A percentile compares a stretch with the other conserved stretches of the same genome.
Evolutionary conservation across 805 yeast species (phyloP).

Genomic region (Ogataea allantospora): DNA sequence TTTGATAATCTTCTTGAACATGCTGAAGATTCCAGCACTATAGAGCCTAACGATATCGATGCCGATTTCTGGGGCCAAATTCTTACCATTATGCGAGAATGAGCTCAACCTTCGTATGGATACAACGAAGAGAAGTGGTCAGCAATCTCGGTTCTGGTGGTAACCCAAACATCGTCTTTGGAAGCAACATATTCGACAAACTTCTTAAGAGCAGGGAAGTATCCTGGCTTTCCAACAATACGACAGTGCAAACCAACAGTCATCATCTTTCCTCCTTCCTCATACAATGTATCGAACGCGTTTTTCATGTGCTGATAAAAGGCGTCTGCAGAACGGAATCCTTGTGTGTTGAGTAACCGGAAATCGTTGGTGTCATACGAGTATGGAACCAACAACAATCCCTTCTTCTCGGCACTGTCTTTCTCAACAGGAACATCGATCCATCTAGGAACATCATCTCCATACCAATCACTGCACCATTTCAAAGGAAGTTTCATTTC

Average conservation of each 20-base stretch:
- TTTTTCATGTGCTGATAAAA: conserved; percentile 34
- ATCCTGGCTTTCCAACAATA: conserved; percentile 38
- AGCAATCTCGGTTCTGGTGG: conserved; percentile 38
- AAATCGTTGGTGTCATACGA: conserved; percentile 30
- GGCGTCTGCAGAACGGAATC: conserved; percentile 29
- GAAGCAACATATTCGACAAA: conserved; percentile 35
- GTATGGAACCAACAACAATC: conserved; percentile 30
- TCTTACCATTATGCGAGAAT: conserved; percentile 9
- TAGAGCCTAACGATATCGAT: conserved; percentile 15
- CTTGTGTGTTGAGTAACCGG: conserved; percentile 25
- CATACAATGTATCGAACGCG: conserved; percentile 38
- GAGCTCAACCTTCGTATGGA: conserved; percentile 15
- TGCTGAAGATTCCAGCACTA: conserved; percentile 12
- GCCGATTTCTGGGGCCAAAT: conserved; percentile 23
- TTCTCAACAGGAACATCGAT: conserved; percentile 32
- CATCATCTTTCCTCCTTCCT: conserved; percentile 40
- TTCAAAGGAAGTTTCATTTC: conserved; percentile 33
- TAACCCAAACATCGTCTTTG: conserved; percentile 38
- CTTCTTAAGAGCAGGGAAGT: conserved; percentile 34
- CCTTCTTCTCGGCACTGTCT: conserved; percentile 22
- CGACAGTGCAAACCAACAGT: conserved; percentile 39
- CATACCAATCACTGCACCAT: conserved; percentile 37
- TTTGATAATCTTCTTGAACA: conserved; percentile 27
- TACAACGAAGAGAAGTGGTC: conserved; percentile 27
- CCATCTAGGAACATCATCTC: conserved; percentile 40